These are phyloP conservation scores for Avena sativa DNA, from an alignment of 176 grass and related monocot species.

Conservation along the genomic window DNA sequence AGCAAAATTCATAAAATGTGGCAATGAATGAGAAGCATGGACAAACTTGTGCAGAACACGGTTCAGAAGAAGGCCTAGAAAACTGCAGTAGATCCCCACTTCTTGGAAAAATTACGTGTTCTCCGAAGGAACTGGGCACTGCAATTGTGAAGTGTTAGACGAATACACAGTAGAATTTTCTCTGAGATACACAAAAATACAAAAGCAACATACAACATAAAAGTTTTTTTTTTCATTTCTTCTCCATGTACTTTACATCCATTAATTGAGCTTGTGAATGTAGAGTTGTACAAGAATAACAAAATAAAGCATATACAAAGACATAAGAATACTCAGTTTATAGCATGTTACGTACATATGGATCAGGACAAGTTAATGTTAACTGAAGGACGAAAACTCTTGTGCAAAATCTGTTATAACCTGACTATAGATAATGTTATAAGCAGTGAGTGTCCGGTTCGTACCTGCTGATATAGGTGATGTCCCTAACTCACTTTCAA, in stretches of 20 bases:
- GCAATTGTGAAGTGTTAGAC: background rate
- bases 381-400: background rate
- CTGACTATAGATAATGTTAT: background rate
- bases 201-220: background rate
- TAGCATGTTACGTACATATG: background rate
- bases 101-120: constrained; percentile 1
- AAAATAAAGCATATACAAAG: background rate
- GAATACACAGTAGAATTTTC: background rate
- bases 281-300: background rate
- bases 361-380: background rate
- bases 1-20: background rate
- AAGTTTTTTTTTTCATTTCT: background rate
- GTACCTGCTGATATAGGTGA: background rate
- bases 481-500: background rate
- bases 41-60: background rate
- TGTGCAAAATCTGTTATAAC: background rate
- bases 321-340: background rate
- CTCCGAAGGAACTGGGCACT: background rate
- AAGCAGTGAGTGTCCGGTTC: background rate
- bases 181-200: background rate
- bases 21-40: background rate
- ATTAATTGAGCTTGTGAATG: background rate
- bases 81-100: background rate
- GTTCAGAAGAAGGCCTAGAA: background rate
- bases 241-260: background rate